Conservation (phyloP, 768 basidiomycete species). For the Leucocoprinus leucothites region DNA sequence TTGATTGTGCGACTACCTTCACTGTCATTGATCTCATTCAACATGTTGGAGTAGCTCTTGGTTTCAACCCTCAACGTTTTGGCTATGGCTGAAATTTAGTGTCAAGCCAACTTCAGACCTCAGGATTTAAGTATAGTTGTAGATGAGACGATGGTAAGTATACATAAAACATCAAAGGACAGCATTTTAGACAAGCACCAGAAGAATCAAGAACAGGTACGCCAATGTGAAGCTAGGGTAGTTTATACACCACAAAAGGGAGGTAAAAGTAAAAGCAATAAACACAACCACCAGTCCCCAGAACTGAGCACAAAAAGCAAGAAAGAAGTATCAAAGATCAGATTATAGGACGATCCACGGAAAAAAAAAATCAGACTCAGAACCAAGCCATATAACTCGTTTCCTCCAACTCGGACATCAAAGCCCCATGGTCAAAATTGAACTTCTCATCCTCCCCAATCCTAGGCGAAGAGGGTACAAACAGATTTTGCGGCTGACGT, state of each 20-base stretch:
- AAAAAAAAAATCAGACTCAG: constrained; percentile 22
- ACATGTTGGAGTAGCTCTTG: too few species aligned
- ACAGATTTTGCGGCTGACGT: constrained; percentile 33
- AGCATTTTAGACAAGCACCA: too few species aligned
- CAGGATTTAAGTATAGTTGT: too few species aligned
- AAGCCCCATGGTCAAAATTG: constrained; percentile 61
- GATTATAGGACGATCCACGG: background rate
- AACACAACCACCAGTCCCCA: background rate
- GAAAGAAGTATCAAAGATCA: constrained; percentile 7
- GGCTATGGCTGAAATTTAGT: too few species aligned
- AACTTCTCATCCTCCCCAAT: constrained; percentile 52
- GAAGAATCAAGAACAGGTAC: too few species aligned
- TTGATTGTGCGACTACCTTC: too few species aligned
- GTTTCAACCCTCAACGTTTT: too few species aligned
- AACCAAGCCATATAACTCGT: constrained; percentile 74
- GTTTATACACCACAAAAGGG: background rate
- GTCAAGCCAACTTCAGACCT: too few species aligned
- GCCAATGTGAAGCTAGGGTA: too few species aligned
- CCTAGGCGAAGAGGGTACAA: constrained; percentile 44
- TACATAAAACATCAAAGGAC: too few species aligned
- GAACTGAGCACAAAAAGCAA: constrained; percentile 2
- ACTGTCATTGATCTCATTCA: too few species aligned
- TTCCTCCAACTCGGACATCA: constrained; percentile 52
- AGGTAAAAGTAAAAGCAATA: background rate
- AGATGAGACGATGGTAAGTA: too few species aligned